A percentile compares a stretch with the other conserved stretches of the same genome.
These are phyloP conservation scores for Cardiospermum halicacabum DNA, from an alignment of 345 rosid genomes.

Conservation along the genomic window DNA sequence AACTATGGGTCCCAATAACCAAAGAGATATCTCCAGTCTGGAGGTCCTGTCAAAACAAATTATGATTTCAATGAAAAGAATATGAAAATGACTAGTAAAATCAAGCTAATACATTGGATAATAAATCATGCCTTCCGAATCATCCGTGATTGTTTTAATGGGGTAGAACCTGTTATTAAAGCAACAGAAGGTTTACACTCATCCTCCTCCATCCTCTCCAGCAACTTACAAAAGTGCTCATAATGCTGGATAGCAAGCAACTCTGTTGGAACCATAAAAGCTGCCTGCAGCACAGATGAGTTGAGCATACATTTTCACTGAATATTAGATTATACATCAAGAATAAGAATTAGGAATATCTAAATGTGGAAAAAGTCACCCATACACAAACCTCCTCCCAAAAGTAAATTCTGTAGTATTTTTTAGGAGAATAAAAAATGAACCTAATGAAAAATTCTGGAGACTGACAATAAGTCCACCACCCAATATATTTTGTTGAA, in stretches of 20 bases:
- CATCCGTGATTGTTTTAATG: constrained; percentile 68
- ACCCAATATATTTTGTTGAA: too few relatives aligned
- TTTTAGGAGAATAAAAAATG: too few relatives aligned
- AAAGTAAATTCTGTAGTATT: background rate
- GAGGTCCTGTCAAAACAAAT: constrained; percentile 54
- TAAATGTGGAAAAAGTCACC: background rate
- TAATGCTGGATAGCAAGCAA: constrained; percentile 93
- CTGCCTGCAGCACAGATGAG: constrained; percentile 52
- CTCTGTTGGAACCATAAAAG: constrained; percentile 99
- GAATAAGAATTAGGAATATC: background rate
- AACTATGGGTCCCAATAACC: constrained; percentile 92
- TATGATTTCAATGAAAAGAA: constrained; percentile 19
- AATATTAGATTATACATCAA: constrained; percentile 1
- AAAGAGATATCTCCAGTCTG: constrained; percentile 75
- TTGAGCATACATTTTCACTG: constrained; percentile 1
- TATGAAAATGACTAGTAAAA: constrained; percentile 6
- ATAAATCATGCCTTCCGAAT: constrained; percentile 69
- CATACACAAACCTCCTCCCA: background rate
- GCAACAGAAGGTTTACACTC: constrained; percentile 73
- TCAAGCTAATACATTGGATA: constrained; percentile 17
- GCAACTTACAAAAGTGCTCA: constrained; percentile 64
- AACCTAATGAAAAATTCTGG: background rate
- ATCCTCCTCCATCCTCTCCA: constrained; percentile 56
- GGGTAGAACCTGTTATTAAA: constrained; percentile 86
- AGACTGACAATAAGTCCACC: background rate